Evolutionary conservation across 2,329 filamentous ascomycete genomes (phyloP).

Genomic region (Fusarium incarnatum): DNA sequence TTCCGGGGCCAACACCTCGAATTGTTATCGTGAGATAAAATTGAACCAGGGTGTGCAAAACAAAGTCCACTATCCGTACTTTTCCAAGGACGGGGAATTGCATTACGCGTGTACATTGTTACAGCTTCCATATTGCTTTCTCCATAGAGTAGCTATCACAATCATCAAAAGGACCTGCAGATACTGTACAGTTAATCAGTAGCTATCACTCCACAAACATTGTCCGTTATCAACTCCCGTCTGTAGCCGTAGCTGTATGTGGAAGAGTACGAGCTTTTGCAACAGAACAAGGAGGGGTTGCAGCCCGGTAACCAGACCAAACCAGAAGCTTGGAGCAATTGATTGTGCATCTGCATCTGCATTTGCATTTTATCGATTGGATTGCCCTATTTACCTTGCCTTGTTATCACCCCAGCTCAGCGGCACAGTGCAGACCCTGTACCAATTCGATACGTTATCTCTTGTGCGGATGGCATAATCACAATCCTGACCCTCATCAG

Average conservation of each 20-base stretch:
- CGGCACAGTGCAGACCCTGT: slow-evolving; percentile 34
- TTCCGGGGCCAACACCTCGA: slow-evolving; percentile 5
- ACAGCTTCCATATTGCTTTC: slow-evolving; percentile 8
- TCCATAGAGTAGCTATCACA: slow-evolving; percentile 1
- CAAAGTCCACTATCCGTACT: slow-evolving; percentile 22
- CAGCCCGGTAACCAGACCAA: slow-evolving; percentile 17
- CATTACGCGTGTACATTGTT: slow-evolving; percentile 27
- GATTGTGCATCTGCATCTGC: slow-evolving; percentile 13
- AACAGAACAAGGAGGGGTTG: slow-evolving; percentile 17
- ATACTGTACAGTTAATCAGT: background rate
- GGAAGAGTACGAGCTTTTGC: slow-evolving; percentile 3
- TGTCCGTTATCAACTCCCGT: slow-evolving; percentile 31
- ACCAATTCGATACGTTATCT: slow-evolving; percentile 15
- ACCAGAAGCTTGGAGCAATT: background rate
- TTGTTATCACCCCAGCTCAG: slow-evolving; percentile 36
- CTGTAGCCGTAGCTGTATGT: slow-evolving; percentile 30
- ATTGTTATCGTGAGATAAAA: slow-evolving; percentile 21
- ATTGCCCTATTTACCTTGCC: background rate
- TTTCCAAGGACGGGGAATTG: slow-evolving; percentile 34
- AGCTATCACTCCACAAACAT: slow-evolving; percentile 25
- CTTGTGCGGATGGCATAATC: slow-evolving; percentile 22
- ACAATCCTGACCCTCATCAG: slow-evolving; percentile 18
- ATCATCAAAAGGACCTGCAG: background rate
- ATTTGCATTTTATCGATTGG: slow-evolving; percentile 19
- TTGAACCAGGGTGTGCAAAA: background rate